Evolutionary conservation across 2,329 filamentous ascomycete genomes (phyloP), one percentile per base, ranked within the genome.

Genomic region (Trichoderma lentiforme): DNA sequence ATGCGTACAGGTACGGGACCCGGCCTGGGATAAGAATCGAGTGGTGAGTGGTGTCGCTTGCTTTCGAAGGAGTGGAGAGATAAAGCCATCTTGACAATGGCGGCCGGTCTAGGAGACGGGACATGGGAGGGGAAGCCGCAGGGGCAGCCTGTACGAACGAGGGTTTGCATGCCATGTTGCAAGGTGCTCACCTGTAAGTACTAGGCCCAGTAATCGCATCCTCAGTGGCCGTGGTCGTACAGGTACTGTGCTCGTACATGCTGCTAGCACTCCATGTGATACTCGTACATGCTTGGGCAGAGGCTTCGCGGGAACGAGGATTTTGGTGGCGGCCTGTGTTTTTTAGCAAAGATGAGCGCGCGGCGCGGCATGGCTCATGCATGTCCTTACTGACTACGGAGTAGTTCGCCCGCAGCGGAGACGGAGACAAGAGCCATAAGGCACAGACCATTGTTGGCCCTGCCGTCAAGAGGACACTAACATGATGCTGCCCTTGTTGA

Each of bases 331-430:
- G 64, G 32, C 64, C 65, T 72, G 71, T 58, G 51, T 51, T 63
- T 62, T 18, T 68, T 69, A 60, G 64, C 56, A 68, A 51, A 24
- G 66, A 34, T 43, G 62, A 62, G 70, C 39, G 70, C 70, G 62
- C 71, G 64, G 64, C 58, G 70, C 64, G 64, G 36, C 36, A 47
- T 72, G 58, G 70, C 51, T 53, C 43, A 62, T 63, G 71, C 71
- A 64, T 60, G 57, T 69, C 64, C 57, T 53, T 43, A 72, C 24
- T 56, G 57, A 62, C 57, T 58, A 72, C 58, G 64, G 57, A 53
- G 57, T 68, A 63, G 64, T 68, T 63, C 63, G 71, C 70, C 70
- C 70, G 70, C 70, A 67, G 70, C 70, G 71, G 64, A 53, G 64
- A 69, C 71, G 57, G 36, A 28, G 53, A 53, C 47, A 34, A 71